Conservation (phyloP, 2,329 filamentous ascomycete species). For the Balansia obtecta region DNA sequence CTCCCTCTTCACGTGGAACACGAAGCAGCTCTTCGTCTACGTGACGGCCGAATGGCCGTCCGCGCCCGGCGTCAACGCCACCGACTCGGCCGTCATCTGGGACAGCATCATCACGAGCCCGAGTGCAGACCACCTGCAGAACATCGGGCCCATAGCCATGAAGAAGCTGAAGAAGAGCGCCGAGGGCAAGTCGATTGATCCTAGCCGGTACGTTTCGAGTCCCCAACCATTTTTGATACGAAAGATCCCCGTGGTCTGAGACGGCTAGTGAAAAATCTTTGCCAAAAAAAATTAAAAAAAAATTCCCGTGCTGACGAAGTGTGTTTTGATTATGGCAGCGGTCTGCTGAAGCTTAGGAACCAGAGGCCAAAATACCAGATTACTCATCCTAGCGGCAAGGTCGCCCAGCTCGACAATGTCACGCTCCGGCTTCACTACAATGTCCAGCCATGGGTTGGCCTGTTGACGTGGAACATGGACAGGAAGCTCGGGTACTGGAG, state of each 20-base stretch:
- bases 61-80: constrained; percentile 22
- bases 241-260: not conserved
- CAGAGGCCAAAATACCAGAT: constrained; percentile 96
- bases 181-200: constrained; percentile 47
- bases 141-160: constrained; percentile 45
- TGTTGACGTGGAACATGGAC: constrained; percentile 67
- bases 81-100: constrained; percentile 82
- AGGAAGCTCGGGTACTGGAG: constrained; percentile 50
- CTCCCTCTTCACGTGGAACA: constrained; percentile 97
- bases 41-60: constrained; percentile 65
- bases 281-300: not conserved
- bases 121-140: constrained; percentile 49
- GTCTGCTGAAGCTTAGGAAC: constrained; percentile 65
- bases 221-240: too few species aligned
- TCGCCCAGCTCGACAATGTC: constrained; percentile 63
- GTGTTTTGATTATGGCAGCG: constrained; percentile 42
- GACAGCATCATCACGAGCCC: constrained; percentile 80
- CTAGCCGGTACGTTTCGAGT: constrained; percentile 32
- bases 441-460: constrained; percentile 91
- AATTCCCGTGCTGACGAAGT: too few species aligned
- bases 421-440: constrained; percentile 83
- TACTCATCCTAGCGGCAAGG: constrained; percentile 70
- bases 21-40: constrained; percentile 95
- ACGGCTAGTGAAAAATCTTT: too few species aligned
- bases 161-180: constrained; percentile 50